Evolutionary conservation across 495 filamentous ascomycete genomes (phyloP), one percentile per base, ranked within the genome.

Genomic region (Aspergillus ellipticus): DNA sequence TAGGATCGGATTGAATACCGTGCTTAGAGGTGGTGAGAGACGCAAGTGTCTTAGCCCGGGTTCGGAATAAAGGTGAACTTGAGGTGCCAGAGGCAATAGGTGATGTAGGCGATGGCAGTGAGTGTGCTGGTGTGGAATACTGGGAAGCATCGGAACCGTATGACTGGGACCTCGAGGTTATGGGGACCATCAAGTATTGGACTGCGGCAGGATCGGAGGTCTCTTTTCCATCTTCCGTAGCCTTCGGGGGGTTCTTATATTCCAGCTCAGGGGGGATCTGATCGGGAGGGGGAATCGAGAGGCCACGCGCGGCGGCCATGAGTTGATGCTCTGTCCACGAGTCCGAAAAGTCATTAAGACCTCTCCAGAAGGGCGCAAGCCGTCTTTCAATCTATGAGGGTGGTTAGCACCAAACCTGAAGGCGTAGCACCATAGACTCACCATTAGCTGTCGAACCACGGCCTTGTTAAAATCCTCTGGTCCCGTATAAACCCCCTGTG

Each of bases 281-380:
- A 66, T 95, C 92, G 39, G 95, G 82, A 20, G 87, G 76, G 47
- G 94, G 93, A 50, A 97, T 87, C 6, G 89, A 82, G 53, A 96
- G 74, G 15, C 89, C 94, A 66, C 90, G 85, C 22, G 89, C 94
- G 19, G 89, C 93, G 37, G 95, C 92, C 67, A 96, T 87, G 15
- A 98, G 82, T 70, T 98, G 93, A 64, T 89, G 83, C 60, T 98
- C 94, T 4, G 90, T 89, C 94, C 94, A 98, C 51, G 87, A 86
- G 39, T 90, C 85, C 4, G 84, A 84, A 59, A 93, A 87, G 62
- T 98, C 93, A 59, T 96, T 88, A 10, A 98, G 77, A 3, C 95
- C 94, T 69, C 88, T 85, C 88, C 92, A 98, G 64, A 98, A 97
- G 0, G 94, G 94, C 20, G 94, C 93, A 53, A 98, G 70, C 55